Base-by-base conservation (phyloP, 768 basidiomycete species). In the Boletellus sp. region DNA sequence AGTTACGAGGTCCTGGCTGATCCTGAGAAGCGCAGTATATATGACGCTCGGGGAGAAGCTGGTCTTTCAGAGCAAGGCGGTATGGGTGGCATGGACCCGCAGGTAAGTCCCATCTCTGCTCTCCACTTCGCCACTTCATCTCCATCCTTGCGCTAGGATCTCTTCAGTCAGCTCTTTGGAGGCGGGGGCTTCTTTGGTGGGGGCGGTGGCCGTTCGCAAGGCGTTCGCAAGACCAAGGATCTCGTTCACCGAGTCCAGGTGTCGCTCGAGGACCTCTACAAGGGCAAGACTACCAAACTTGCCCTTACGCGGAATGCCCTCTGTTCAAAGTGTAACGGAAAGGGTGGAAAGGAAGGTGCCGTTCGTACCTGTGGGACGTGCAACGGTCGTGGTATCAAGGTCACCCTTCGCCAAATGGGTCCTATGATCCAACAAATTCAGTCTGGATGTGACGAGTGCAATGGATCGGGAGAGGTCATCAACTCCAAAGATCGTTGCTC, bases 361-460 rank as follows among this genome's bases (percentile, higher is more conserved):
- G 92, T 96, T 55, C 81, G 84, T 65, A 62, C 77, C 23, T 99
- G 96, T 72, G 55, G 67, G 37, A 62, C 74, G 13, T 99, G 96
- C 74, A 78, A 74, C 62, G 96, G 96, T 49, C 90, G 92, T 56
- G 96, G 96, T 61, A 73, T 94, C 75, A 90, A 85, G 67, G 71
- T 97, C 64, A 91, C 87, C 45, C 74, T 98, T 53, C 89, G 96
- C 53, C 96, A 98, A 70, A 90, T 99, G 83, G 96, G 96, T 23
- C 96, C 96, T 5, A 99, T 99, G 96, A 91, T 99, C 60, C 96
- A 99, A 71, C 95, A 99, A 72, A 90, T 98, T 59, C 96, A 98
- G 68, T 90, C 92, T 47, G 78, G 84, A 39, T 99, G 96, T 74
- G 84, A 87, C 65, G 96, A 97, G 15, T 99, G 96, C 69, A 80